phyloP scores from a whole-genome alignment of 1,284 basidiomycete species.

The Fistulina hepatica region DNA sequence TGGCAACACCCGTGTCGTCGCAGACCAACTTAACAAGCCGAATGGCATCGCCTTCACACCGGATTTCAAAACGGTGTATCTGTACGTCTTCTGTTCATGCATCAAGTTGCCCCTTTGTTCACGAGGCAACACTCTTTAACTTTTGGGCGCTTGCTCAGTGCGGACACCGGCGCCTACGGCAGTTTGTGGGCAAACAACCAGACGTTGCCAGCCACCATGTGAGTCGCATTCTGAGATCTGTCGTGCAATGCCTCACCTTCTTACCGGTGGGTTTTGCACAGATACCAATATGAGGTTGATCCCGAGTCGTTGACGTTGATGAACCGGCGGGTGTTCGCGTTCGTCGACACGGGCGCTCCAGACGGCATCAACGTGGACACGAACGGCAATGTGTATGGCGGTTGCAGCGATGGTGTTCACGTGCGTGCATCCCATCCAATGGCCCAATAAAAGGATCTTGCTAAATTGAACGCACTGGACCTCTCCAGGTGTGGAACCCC shows the following conservation, averaged over 20 bases:
- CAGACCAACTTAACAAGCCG: conserved; percentile 39
- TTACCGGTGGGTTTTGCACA: not conserved
- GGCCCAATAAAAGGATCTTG: not conserved
- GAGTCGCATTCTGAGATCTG: not conserved
- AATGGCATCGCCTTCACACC: conserved; percentile 49
- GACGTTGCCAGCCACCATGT: conserved; percentile 35
- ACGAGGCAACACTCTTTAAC: not conserved
- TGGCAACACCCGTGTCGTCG: conserved; percentile 43
- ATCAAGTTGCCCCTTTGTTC: conserved; percentile 4
- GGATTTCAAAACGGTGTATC: conserved; percentile 43
- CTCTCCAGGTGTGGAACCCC: conserved; percentile 35
- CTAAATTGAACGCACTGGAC: not conserved
- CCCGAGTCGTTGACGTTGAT: conserved; percentile 31
- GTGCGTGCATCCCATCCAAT: conserved; percentile 17
- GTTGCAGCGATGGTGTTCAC: conserved; percentile 46
- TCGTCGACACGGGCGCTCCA: conserved; percentile 33
- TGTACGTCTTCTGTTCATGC: conserved; percentile 27
- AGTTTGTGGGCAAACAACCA: conserved; percentile 35
- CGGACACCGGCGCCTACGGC: conserved; percentile 27
- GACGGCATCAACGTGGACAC: conserved; percentile 50
- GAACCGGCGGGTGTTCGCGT: conserved; percentile 50
- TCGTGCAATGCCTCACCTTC: not conserved
- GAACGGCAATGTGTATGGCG: conserved; percentile 44
- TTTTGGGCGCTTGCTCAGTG: conserved; percentile 19
- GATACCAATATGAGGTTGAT: conserved; percentile 35